Conservation (phyloP, 495 filamentous ascomycete species). For the Staphylotrichum longicolle region DNA sequence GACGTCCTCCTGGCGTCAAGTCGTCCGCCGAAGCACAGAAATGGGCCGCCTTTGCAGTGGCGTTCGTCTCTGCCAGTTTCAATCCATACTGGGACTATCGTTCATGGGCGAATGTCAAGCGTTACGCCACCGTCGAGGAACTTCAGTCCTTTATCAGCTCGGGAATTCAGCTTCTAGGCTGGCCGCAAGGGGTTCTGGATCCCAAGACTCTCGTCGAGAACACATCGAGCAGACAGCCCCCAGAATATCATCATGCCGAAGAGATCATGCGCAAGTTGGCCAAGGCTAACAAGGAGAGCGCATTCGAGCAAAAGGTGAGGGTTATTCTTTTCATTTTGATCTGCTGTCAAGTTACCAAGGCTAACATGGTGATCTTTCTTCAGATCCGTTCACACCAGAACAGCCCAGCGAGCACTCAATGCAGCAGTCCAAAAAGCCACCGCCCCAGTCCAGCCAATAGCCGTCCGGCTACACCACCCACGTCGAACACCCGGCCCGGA, state of each 20-base stretch:
- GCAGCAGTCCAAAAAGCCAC: too few relatives aligned
- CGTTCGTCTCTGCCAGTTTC: not conserved
- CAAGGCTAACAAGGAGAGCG: not conserved
- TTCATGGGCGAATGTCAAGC: not conserved
- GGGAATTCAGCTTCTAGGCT: not conserved
- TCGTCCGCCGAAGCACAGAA: not conserved
- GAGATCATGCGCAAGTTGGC: conserved; percentile 2
- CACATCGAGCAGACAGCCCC: not conserved
- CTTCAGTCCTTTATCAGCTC: not conserved
- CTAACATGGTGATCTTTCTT: too few relatives aligned
- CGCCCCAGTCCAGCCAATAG: too few relatives aligned
- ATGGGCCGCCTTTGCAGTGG: not conserved
- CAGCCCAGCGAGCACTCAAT: too few relatives aligned
- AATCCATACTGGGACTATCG: not conserved
- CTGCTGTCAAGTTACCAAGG: too few relatives aligned
- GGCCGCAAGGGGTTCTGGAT: not conserved
- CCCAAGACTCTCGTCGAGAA: not conserved
- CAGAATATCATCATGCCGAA: not conserved
- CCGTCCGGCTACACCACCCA: too few relatives aligned
- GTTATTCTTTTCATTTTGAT: too few relatives aligned
- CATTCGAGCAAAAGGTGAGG: not conserved
- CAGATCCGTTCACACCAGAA: too few relatives aligned
- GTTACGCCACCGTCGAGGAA: not conserved
- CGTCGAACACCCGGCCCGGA: too few relatives aligned
- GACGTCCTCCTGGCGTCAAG: not conserved